Evolutionary conservation across 1,139 yeast genomes (phyloP).

Genomic region (Geotrichum europaeum): DNA sequence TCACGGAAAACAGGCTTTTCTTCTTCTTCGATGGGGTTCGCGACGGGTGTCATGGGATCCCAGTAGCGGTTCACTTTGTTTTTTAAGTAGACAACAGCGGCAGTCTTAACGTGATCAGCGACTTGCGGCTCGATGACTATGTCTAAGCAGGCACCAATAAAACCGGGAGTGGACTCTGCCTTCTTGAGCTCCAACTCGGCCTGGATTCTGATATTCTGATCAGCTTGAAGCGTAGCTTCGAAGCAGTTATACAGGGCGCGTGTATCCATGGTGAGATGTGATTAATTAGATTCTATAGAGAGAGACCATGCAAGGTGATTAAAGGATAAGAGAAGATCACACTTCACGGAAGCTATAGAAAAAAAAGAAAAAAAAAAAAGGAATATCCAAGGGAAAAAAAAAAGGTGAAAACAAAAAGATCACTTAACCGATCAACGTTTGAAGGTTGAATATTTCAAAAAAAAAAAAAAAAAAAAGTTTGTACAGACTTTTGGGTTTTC

Average conservation of each 20-base stretch:
- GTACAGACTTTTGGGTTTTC: background rate
- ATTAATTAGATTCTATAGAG: background rate
- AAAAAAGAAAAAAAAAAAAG: background rate
- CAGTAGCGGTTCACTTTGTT: constrained; percentile 66
- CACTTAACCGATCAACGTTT: background rate
- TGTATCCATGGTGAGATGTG: constrained; percentile 50
- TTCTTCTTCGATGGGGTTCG: constrained; percentile 47
- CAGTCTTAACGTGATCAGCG: constrained; percentile 54
- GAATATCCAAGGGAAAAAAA: background rate
- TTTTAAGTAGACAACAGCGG: constrained; percentile 85
- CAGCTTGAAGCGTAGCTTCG: constrained; percentile 71
- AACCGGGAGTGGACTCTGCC: constrained; percentile 59
- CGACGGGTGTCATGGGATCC: constrained; percentile 36
- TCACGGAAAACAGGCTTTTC: constrained; percentile 72
- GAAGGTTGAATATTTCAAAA: background rate
- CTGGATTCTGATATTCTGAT: constrained; percentile 52
- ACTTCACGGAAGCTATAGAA: background rate
- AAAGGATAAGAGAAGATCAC: background rate
- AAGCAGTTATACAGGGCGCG: constrained; percentile 66
- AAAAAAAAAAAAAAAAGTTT: background rate
- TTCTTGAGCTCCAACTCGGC: constrained; percentile 65
- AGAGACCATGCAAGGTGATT: background rate
- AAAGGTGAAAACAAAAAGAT: background rate
- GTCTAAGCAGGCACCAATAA: constrained; percentile 77
- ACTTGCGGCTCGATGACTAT: constrained; percentile 55